Evolutionary conservation across 495 filamentous ascomycete genomes (phyloP).

Genomic region (Penicillium taxi): DNA sequence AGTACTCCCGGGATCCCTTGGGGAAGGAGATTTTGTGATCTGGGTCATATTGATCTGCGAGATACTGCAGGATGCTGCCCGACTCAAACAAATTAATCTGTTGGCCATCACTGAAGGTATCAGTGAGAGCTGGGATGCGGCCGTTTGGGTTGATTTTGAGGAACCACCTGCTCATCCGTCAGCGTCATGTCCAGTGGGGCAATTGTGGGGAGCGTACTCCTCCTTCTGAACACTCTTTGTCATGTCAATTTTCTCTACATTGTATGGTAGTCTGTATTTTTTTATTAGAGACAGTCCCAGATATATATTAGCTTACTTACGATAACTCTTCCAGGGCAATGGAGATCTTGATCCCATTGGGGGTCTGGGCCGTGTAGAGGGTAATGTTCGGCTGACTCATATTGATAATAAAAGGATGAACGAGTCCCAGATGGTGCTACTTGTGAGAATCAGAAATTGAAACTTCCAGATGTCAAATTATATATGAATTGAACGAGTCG

Average conservation of each 20-base stretch:
- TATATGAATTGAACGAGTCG: too few relatives aligned
- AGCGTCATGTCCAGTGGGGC: neutral
- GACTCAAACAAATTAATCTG: constrained; percentile 74
- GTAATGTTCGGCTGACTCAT: constrained; percentile 38
- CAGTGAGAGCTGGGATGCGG: constrained; percentile 86
- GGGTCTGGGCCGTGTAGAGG: constrained; percentile 45
- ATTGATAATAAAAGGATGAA: constrained; percentile 9
- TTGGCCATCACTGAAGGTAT: constrained; percentile 63
- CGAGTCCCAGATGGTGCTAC: too few relatives aligned
- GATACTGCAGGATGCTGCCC: constrained; percentile 80
- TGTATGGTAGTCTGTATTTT: constrained; percentile 45
- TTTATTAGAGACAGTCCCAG: constrained; percentile 9
- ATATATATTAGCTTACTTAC: too few relatives aligned
- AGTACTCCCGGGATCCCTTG: constrained; percentile 62
- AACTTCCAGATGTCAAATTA: too few relatives aligned
- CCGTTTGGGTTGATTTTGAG: constrained; percentile 91
- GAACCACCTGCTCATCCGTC: constrained; percentile 53
- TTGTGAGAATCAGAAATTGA: neutral
- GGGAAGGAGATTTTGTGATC: constrained; percentile 83
- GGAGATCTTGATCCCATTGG: constrained; percentile 64
- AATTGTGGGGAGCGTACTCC: constrained; percentile 35
- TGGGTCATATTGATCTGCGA: constrained; percentile 70
- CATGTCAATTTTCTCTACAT: constrained; percentile 60
- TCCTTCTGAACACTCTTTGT: constrained; percentile 72
- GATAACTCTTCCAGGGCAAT: constrained; percentile 87